These are phyloP conservation scores for Fusarium nurragi DNA, from an alignment of 2,329 filamentous ascomycete species.

Conservation along the genomic window DNA sequence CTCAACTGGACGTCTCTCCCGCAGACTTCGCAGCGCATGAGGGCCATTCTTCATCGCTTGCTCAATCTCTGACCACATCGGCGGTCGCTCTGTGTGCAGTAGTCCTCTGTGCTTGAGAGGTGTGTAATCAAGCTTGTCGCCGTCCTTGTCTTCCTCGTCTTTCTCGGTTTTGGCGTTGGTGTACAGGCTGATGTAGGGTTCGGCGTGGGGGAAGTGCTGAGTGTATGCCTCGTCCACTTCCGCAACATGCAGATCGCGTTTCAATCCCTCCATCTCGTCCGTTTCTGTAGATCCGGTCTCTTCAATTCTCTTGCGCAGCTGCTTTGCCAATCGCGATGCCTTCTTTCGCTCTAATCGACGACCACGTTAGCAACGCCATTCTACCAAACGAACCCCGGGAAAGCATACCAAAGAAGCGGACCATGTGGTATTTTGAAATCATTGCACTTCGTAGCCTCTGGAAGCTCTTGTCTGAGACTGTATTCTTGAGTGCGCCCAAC, in stretches of 20 bases:
- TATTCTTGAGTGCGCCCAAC: conserved; percentile 71
- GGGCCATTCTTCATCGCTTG: conserved; percentile 67
- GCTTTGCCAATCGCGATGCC: conserved; percentile 72
- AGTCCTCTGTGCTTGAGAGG: conserved; percentile 55
- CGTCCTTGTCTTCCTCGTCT: conserved; percentile 50
- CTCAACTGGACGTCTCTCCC: conserved; percentile 58
- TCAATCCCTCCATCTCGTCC: conserved; percentile 62
- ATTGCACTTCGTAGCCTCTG: conserved; percentile 73
- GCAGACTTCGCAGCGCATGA: conserved; percentile 61
- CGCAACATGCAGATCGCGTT: conserved; percentile 69
- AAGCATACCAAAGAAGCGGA: conserved; percentile 79
- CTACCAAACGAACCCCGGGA: neutral
- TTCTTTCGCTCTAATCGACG: conserved; percentile 74
- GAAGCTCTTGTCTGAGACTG: conserved; percentile 67
- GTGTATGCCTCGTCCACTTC: conserved; percentile 82
- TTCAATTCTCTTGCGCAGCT: conserved; percentile 67
- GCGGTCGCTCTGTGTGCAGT: conserved; percentile 59
- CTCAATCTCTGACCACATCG: conserved; percentile 76
- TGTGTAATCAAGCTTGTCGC: conserved; percentile 34
- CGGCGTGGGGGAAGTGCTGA: conserved; percentile 74
- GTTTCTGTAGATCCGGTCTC: conserved; percentile 62
- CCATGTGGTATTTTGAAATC: conserved; percentile 84
- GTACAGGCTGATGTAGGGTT: conserved; percentile 75
- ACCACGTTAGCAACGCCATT: conserved; percentile 16
- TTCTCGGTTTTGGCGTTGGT: conserved; percentile 50